Conservation (phyloP, 257 asterid genomes). For the Catharanthus roseus region DNA sequence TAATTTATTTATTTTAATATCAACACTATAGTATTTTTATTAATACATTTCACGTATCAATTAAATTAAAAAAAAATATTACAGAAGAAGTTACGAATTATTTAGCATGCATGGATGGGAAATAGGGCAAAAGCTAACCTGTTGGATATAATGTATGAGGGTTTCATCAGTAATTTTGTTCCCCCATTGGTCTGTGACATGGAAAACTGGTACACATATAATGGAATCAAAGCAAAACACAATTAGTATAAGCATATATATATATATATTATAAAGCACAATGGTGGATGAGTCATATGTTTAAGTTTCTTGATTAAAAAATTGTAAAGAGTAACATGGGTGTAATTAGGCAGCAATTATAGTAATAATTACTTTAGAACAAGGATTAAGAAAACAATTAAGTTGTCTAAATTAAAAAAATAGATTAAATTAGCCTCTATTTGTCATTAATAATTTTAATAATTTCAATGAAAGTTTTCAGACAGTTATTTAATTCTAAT, state of each 20-base stretch:
- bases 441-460: too few species aligned
- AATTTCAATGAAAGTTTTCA: too few species aligned
- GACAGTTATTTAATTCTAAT: too few species aligned
- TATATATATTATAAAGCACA: too few species aligned
- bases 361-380: too few species aligned
- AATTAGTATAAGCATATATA: not conserved
- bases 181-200: slow-evolving; percentile 74
- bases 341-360: too few species aligned
- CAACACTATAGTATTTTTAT: too few species aligned
- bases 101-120: too few species aligned
- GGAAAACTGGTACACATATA: slow-evolving; percentile 64
- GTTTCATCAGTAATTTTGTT: slow-evolving; percentile 59
- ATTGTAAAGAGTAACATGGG: not conserved
- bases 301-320: not conserved
- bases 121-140: slow-evolving; percentile 33
- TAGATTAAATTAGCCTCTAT: not conserved
- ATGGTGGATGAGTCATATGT: not conserved
- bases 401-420: not conserved
- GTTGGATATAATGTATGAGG: slow-evolving; percentile 51
- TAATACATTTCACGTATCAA: too few species aligned
- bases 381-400: too few species aligned
- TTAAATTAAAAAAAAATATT: not conserved
- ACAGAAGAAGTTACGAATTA: too few species aligned
- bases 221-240: slow-evolving; percentile 19
- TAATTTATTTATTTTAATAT: too few species aligned